Evolutionary conservation across 805 yeast species (phyloP), one percentile per base, ranked within the genome.

Genomic region (Wickerhamiella sorbophila): DNA sequence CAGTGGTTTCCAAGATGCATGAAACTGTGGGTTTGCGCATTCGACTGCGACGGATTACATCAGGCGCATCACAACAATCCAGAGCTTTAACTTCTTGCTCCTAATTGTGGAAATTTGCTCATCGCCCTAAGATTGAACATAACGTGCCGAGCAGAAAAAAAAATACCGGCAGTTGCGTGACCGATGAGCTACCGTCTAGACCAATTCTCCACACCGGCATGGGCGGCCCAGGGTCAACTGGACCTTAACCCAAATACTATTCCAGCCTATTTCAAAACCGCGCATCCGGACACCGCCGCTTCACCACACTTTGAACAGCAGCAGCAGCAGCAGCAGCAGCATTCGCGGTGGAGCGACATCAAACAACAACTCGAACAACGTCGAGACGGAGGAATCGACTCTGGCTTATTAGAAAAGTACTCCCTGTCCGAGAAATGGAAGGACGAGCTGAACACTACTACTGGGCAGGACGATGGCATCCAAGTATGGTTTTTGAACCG

Each of bases 171-270:
- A n/a, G 12, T 24, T 24, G 6, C 12, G 17, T 5, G 18, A n/a
- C 26, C 2, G 3, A 48, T 48, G 52, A 27, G 43, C 17, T 48
- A 48, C 32, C 45, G 41, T 3, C 38, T 47, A 16, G 29, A 26
- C n/a, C 49, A 49, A 42, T 48, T 42, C 16, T 50, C 53, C 9
- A 50, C 47, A 6, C 53, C 53, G 5, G 36, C 45, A 26, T 50
- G 53, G 53, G 53, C 51, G 6, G 45, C 17, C 14, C 41, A 40
- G 35, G 36, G 24, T 10, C 45, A 44, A 12, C 16, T 47, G 12
- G n/a, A 38, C 14, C 16, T 50, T 4, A 44, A 43, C 31, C 41
- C 41, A 1, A 43, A 41, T 8, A 18, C 37, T 17, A 38, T 50
- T 22, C 53, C 53, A 19, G 19, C 40, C 16, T 50, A 42, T 40